Conservation (phyloP, 2,329 filamentous ascomycete genomes). For the Neospermospora avenae region DNA sequence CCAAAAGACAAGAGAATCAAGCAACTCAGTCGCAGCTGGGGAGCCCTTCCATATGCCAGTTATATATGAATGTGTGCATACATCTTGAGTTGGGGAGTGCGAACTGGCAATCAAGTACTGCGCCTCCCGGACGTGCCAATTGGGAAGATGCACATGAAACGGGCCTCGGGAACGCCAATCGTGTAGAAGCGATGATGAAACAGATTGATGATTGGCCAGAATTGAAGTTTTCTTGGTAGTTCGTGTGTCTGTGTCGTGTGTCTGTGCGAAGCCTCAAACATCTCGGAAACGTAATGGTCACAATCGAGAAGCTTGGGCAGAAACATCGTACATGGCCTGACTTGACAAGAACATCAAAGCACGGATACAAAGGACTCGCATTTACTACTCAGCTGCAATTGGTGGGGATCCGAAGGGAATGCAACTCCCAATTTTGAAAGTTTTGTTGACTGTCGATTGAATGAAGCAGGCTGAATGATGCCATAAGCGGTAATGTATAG, state of each 20-base stretch:
- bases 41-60: neutral
- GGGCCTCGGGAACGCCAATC: neutral
- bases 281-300: constrained; percentile 1
- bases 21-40: neutral
- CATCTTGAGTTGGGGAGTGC: no score
- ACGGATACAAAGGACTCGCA: no score
- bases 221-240: neutral
- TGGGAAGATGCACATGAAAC: neutral
- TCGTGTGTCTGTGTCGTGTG: neutral
- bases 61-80: neutral
- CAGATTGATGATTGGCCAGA: neutral
- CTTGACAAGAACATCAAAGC: no score
- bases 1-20: neutral
- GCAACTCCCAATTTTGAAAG: no score
- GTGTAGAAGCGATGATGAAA: constrained; percentile 7
- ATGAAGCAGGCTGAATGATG: no score
- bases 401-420: no score
- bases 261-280: constrained; percentile 10
- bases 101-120: neutral
- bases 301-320: no score
- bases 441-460: no score
- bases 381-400: no score
- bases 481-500: no score
- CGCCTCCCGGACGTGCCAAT: no score
- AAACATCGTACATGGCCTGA: no score